A percentile compares a stretch with the other conserved stretches of the same genome.
Conservation (phyloP, 2,329 filamentous ascomycete genomes). For the Diaporthe caulivora region DNA sequence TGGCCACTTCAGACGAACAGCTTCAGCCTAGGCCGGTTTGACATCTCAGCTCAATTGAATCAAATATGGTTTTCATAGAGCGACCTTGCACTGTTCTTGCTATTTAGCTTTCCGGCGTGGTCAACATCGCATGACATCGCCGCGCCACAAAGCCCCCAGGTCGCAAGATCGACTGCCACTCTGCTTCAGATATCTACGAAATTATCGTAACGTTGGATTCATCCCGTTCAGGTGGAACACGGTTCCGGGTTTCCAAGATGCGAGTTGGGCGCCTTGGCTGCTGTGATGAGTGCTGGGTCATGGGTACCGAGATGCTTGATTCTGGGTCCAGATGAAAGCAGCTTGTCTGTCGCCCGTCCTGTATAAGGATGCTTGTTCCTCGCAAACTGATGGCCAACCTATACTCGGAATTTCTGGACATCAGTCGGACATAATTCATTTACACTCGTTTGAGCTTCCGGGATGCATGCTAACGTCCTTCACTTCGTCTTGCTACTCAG, state of each 20-base stretch:
- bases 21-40: constrained; percentile 16
- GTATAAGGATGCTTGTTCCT: constrained; percentile 6
- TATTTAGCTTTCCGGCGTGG: background rate
- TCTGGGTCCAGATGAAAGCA: background rate
- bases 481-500: background rate
- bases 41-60: background rate
- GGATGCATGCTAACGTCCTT: background rate
- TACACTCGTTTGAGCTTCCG: background rate
- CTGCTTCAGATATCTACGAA: background rate
- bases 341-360: background rate
- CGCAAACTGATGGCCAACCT: background rate
- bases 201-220: constrained; percentile 3
- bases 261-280: background rate
- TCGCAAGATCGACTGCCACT: constrained; percentile 5
- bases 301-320: constrained; percentile 10
- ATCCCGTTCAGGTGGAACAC: constrained; percentile 4
- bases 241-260: background rate
- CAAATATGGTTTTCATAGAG: background rate
- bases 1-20: constrained; percentile 10
- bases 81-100: background rate
- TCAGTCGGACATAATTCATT: background rate
- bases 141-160: constrained; percentile 6
- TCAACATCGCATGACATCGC: background rate
- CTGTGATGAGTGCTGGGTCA: background rate
- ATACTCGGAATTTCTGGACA: too few relatives aligned